Evolutionary conservation across 2,329 filamentous ascomycete species (phyloP).

Genomic region (Alternaria viburni): DNA sequence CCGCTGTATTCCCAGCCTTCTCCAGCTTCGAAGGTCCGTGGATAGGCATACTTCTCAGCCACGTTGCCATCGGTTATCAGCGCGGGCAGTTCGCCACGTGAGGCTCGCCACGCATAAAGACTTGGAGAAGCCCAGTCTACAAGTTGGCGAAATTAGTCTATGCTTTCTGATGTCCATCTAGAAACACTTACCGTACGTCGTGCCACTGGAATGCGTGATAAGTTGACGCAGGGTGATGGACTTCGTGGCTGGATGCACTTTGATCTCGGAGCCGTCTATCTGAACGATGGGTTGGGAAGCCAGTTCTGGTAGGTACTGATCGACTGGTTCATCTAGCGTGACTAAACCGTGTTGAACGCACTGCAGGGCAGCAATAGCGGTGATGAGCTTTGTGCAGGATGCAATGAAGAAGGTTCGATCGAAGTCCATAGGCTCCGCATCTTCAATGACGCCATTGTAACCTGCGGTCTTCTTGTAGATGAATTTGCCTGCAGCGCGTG

Average conservation of each 20-base stretch:
- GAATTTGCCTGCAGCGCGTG: constrained; percentile 29
- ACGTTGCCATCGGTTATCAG: constrained; percentile 15
- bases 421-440: constrained; percentile 59
- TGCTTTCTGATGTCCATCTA: background rate
- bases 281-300: constrained; percentile 21
- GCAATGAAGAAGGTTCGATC: constrained; percentile 58
- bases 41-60: constrained; percentile 42
- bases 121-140: constrained; percentile 49
- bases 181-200: constrained; percentile 43
- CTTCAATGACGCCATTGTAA: constrained; percentile 42
- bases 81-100: constrained; percentile 29
- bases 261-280: constrained; percentile 2
- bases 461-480: constrained; percentile 48
- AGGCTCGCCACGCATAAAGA: constrained; percentile 51
- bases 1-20: constrained; percentile 59
- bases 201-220: constrained; percentile 58
- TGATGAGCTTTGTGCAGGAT: constrained; percentile 42
- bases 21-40: constrained; percentile 43
- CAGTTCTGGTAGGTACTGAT: constrained; percentile 29
- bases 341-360: constrained; percentile 37
- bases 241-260: constrained; percentile 13
- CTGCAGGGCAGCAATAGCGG: constrained; percentile 38
- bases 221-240: constrained; percentile 46
- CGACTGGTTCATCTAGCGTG: constrained; percentile 34
- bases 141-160: background rate